Conservation (phyloP, 2,329 filamentous ascomycete genomes). For the Epicoccum sorghinum region DNA sequence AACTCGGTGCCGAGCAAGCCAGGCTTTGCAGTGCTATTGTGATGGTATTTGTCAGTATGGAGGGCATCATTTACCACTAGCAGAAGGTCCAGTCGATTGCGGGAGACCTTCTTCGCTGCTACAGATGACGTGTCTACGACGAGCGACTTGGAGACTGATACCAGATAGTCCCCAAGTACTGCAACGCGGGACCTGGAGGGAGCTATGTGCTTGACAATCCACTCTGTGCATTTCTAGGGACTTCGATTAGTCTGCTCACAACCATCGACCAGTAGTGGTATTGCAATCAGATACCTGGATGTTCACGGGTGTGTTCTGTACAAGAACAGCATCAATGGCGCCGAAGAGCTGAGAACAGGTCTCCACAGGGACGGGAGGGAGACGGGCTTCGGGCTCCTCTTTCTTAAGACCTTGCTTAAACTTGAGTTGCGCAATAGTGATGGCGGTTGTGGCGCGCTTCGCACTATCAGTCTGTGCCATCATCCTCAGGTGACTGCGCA, state of each 20-base stretch:
- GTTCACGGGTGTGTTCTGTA: conserved; percentile 35
- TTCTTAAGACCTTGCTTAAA: conserved; percentile 37
- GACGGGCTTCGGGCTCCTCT: conserved; percentile 23
- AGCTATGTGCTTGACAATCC: conserved; percentile 76
- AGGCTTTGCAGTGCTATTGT: conserved; percentile 13
- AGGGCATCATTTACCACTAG: conserved; percentile 81
- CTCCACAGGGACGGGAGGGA: conserved; percentile 29
- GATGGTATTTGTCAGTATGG: conserved; percentile 52
- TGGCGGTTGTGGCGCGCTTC: conserved; percentile 30
- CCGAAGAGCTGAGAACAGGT: conserved; percentile 32
- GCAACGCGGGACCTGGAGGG: conserved; percentile 69
- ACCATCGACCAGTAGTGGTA: conserved; percentile 21
- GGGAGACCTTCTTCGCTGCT: conserved; percentile 59
- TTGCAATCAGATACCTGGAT: conserved; percentile 42
- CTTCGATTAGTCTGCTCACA: conserved; percentile 42
- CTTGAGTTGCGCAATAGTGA: conserved; percentile 38
- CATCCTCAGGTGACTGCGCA: not conserved
- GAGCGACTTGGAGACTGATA: conserved; percentile 69
- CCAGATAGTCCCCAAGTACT: conserved; percentile 77
- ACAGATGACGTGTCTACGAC: conserved; percentile 21
- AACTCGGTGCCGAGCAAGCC: conserved; percentile 42
- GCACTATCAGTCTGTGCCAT: conserved; percentile 32
- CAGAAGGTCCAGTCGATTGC: conserved; percentile 75
- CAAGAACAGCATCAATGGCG: conserved; percentile 35
- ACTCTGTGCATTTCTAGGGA: conserved; percentile 80